These are phyloP conservation scores for Strobilomyces dryophilus DNA, from an alignment of 768 basidiomycete species.

Conservation along the genomic window DNA sequence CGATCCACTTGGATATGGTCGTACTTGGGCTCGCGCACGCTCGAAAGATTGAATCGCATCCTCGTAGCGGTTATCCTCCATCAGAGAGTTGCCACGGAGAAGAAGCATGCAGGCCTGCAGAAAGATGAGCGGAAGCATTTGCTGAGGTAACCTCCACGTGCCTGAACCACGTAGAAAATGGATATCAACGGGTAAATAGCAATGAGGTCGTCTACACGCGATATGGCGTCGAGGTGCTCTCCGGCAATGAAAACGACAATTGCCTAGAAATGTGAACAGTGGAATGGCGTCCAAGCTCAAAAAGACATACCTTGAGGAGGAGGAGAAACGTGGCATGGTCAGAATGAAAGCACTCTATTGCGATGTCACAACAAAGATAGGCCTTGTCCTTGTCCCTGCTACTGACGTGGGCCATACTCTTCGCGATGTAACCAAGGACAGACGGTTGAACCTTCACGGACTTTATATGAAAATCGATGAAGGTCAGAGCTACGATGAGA, in stretches of 20 bases:
- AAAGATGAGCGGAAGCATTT: neutral
- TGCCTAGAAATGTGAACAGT: neutral
- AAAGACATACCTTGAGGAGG: neutral
- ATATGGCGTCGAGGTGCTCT: constrained; percentile 4
- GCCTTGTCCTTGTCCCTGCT: neutral
- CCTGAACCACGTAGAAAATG: neutral
- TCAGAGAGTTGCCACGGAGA: neutral
- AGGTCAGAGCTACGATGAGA: too few relatives aligned
- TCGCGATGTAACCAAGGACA: too few relatives aligned
- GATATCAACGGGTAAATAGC: neutral
- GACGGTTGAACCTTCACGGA: neutral
- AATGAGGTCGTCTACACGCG: neutral
- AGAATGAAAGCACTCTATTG: too few relatives aligned
- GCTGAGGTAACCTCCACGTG: neutral
- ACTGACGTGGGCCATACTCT: neutral
- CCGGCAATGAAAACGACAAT: constrained; percentile 3
- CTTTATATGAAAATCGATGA: neutral
- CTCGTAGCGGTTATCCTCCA: neutral
- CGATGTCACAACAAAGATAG: neutral
- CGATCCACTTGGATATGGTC: too few relatives aligned
- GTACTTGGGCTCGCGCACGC: neutral
- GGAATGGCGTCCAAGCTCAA: neutral
- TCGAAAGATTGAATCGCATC: neutral
- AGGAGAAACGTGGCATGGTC: neutral
- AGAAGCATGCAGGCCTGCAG: neutral